phyloP scores from a whole-genome alignment of 495 filamentous ascomycete genomes.

The Aspergillus olivimuriae region DNA sequence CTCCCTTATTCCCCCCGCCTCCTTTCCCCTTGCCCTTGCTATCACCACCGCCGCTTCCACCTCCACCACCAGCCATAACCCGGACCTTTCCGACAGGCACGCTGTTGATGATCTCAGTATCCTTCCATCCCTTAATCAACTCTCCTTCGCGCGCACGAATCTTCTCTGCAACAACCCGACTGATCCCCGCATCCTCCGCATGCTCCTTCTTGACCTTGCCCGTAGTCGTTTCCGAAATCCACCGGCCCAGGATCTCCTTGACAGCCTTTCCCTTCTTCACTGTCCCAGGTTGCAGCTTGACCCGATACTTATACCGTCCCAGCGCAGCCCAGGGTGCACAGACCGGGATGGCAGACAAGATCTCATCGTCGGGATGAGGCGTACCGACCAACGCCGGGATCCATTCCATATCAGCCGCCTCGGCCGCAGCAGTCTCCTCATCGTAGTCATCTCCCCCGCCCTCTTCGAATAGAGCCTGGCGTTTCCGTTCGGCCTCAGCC shows the following conservation, averaged over 20 bases:
- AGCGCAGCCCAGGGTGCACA: constrained; percentile 88
- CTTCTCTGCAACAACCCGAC: constrained; percentile 61
- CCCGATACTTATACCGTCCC: constrained; percentile 74
- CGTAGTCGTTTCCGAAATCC: constrained; percentile 51
- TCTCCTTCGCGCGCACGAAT: constrained; percentile 80
- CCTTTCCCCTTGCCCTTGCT: constrained; percentile 39
- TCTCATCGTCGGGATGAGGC: constrained; percentile 74
- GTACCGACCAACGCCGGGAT: constrained; percentile 73
- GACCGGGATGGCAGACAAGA: constrained; percentile 82
- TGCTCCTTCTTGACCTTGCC: constrained; percentile 45
- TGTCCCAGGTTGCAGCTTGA: constrained; percentile 83
- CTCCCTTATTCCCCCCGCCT: constrained; percentile 36
- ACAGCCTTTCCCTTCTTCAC: constrained; percentile 95
- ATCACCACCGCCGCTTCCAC: constrained; percentile 39
- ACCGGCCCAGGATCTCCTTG: constrained; percentile 74
- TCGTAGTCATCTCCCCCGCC: constrained; percentile 53
- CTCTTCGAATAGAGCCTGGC: constrained; percentile 51
- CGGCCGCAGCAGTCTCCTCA: constrained; percentile 41
- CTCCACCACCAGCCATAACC: constrained; percentile 59
- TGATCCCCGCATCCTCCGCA: constrained; percentile 44
- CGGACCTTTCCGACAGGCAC: constrained; percentile 83
- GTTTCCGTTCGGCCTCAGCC: constrained; percentile 52
- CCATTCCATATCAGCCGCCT: constrained; percentile 44
- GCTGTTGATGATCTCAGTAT: constrained; percentile 72
- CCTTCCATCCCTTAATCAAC: constrained; percentile 70